Evolutionary conservation across 768 basidiomycete species (phyloP), one percentile per base, ranked within the genome.

Genomic region (Xerocomus brunneocitrinus): DNA sequence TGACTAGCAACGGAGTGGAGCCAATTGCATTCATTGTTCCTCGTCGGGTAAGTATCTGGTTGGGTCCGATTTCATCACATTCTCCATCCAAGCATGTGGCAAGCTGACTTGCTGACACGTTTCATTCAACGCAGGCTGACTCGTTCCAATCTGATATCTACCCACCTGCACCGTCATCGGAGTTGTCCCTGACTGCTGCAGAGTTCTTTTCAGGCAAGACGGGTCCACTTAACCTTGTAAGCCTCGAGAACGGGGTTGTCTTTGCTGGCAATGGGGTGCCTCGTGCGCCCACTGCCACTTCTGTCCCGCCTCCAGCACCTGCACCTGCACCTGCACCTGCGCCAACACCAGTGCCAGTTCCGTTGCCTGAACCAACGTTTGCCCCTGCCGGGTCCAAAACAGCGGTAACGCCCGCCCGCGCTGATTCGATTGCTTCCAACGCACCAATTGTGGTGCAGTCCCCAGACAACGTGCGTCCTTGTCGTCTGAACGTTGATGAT

Each of bases 61-160:
- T 34, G 19, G 14, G 31, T 32, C 13, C 22, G 8, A 16, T 13
- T 16, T 42, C 24, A 3, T 24, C 42, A 42, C 24, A 7, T 36
- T 38, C 36, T 19, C 7, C 19, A 19, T 19, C 19, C 19, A 19
- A 38, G 0, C 36, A 38, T 13, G 13, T 13, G 9, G n/a, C 31
- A 24, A 8, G 30, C 13, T 39, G 25, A 12, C 24, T 9, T 10
- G 3, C 44, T 39, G 32, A 39, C 36, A n/a, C 8, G 14, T 28
- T 22, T 16, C 19, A 48, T 27, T 5, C 35, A 7, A 36, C 22
- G 4, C 67, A 93, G 90, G 81, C 94, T 35, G 94, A 98, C 53
- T 84, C 86, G 5, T 98, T 98, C 90, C 95, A 98, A 71, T 85
- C 92, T 13, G 95, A 98, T 70, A 95, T 98, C 69, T 98, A 83